Base-by-base conservation (phyloP, 805 yeast species). In the Saccharomycopsis amapae region DNA sequence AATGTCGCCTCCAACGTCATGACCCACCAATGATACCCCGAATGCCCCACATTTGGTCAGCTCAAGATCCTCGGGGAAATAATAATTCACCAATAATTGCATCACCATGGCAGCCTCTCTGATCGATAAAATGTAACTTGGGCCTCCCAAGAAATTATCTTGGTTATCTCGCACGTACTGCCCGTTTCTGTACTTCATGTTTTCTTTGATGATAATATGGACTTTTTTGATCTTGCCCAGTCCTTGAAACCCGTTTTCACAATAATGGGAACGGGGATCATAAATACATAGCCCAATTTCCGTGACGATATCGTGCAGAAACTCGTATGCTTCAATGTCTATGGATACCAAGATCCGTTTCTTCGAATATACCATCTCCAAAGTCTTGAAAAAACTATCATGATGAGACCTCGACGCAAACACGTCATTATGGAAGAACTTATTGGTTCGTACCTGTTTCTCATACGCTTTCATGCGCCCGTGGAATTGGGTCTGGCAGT, bases 261-360 rank as follows among this genome's bases (percentile, higher is more conserved):
- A 52, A 5, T 51, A 38, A 48, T 75, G 78, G 35, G 60, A 65
- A 20, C 72, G 56, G 4, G 83, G 82, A 52, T 78, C 81, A 55
- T 68, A 76, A 2, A 78, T 69, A 4, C 78, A 62, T 1, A 78
- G 63, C 1, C 84, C 84, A 38, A 78, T 68, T 54, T 78, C 84
- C 0, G 81, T 77, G 5, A 78, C 63, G 5, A 59, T 47, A 18
- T 62, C 55, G 12, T 60, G 62, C 50, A 71, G 60, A 20, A 54
- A 50, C 54, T 78, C 84, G 62, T 59, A 76, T 0, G 81, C 81
- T 56, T 78, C 85, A 2, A 76, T 62, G 57, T 78, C 84, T 38
- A 78, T 59, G 12, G 73, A 64, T 41, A 77, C 62, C n/a, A 72
- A 61, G 2, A 66, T 61, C 5, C 63, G 56, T 25, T 49, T 51